Base-by-base conservation (phyloP, 306 rosid genomes). In the Cucumis cinereus region DNA sequence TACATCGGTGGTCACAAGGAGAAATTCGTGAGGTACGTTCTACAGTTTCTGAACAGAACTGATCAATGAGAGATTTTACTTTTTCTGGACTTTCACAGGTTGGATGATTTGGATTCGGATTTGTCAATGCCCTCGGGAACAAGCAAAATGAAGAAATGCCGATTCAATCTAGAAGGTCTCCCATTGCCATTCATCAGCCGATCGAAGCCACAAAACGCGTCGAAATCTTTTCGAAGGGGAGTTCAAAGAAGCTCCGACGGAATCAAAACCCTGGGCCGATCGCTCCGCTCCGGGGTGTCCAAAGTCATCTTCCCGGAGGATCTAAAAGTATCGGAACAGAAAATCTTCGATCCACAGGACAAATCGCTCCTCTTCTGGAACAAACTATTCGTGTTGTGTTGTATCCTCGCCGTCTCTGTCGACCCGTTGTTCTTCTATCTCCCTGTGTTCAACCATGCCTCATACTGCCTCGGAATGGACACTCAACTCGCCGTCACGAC, bases 341-440 rank as follows among this genome's bases (percentile, higher is more conserved):
- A 62, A 77, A 87, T 93, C 49, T 90, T 91, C 81, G 97, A 94
- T 11, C 98, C 98, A 79, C 98, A 94, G 82, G 79, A 91, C 80
- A 94, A 85, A 86, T 85, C 79, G 66, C 96, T 94, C 78, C 77
- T 91, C 14, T 54, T 87, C 24, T 94, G 97, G 97, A 91, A 90
- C 63, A 91, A 86, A 84, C 82, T 90, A 22, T 91, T 94, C 35
- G 98, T 91, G 81, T 77, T 94, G 50, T 78, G 88, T 6, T 90
- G 97, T 75, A 91, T 94, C 81, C 57, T 90, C 59, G 88, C 98
- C 4, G 84, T 94, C 15, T 87, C 96, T 60, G 75, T 86, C 68
- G 98, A 94, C 81, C 98, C 98, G 6, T 80, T 94, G 67, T 94
- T 94, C 79, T 91, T 94, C 74, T 94, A 88, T 24, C 94, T 91